Evolutionary conservation across 2,329 filamentous ascomycete genomes (phyloP).

Genomic region (Talaromyces sp.): DNA sequence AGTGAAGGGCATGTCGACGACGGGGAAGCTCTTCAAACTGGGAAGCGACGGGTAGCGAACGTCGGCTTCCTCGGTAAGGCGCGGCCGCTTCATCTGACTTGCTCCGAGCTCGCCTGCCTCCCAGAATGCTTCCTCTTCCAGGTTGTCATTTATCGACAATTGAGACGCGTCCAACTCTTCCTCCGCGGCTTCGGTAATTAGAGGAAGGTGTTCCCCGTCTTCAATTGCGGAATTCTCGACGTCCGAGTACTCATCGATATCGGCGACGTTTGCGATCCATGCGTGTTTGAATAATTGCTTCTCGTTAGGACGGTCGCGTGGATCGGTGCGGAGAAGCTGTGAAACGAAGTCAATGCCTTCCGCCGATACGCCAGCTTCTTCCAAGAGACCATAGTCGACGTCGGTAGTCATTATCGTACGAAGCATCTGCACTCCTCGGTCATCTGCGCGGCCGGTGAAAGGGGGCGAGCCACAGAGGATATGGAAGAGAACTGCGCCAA

Average conservation of each 20-base stretch:
- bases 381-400: conserved; percentile 63
- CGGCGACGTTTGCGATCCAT: conserved; percentile 62
- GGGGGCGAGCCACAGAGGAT: conserved; percentile 75
- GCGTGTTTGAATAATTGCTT: conserved; percentile 63
- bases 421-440: conserved; percentile 73
- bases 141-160: conserved; percentile 55
- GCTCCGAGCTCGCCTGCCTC: conserved; percentile 15
- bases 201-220: conserved; percentile 25
- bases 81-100: conserved; percentile 31
- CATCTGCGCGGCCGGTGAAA: conserved; percentile 72
- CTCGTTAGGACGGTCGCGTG: conserved; percentile 71
- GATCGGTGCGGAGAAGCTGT: conserved; percentile 77
- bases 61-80: conserved; percentile 25
- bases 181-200: conserved; percentile 35
- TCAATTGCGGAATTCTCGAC: conserved; percentile 54
- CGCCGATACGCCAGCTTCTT: conserved; percentile 55
- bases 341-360: conserved; percentile 68
- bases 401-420: conserved; percentile 74
- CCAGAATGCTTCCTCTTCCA: conserved; percentile 27
- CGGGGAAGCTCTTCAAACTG: conserved; percentile 31
- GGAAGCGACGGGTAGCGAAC: conserved; percentile 42
- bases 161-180: conserved; percentile 55
- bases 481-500: conserved; percentile 87
- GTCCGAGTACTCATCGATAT: conserved; percentile 61
- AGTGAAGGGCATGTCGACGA: conserved; percentile 18